Conservation (phyloP, 2,329 filamentous ascomycete genomes). For the Orbilia oligospora region DNA sequence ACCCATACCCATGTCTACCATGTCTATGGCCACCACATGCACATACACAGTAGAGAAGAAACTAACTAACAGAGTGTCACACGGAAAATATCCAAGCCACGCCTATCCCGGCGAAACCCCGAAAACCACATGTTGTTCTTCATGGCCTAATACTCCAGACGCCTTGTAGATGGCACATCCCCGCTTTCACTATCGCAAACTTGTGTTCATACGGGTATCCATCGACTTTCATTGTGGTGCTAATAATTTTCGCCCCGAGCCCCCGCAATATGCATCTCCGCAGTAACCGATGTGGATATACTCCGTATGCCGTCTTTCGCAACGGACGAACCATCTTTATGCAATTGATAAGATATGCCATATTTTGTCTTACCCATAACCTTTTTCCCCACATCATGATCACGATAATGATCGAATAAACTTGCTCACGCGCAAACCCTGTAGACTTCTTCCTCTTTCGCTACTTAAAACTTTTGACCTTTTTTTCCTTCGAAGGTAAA, state of each 20-base stretch:
- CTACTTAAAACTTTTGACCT: constrained; percentile 9
- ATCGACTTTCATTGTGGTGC: background rate
- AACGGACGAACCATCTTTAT: background rate
- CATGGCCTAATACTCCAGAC: background rate
- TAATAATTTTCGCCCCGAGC: too few species aligned
- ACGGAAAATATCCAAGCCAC: constrained; percentile 35
- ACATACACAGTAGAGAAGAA: background rate
- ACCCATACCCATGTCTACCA: background rate
- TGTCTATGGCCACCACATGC: background rate
- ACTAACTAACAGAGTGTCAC: background rate
- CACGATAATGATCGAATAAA: too few species aligned
- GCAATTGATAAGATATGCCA: constrained; percentile 42
- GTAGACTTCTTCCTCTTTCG: background rate
- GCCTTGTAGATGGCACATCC: constrained; percentile 4
- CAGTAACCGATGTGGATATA: constrained; percentile 6
- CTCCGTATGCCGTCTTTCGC: background rate
- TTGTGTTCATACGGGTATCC: too few species aligned
- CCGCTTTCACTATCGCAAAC: background rate
- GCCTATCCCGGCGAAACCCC: constrained; percentile 28
- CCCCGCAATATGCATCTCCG: constrained; percentile 17
- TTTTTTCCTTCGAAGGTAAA: background rate
- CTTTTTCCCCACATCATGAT: background rate
- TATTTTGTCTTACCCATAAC: background rate
- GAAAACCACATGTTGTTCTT: constrained; percentile 5
- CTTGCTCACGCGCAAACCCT: constrained; percentile 16